Evolutionary conservation across 163 green algal species (phyloP), one percentile per base, ranked within the genome.

Genomic region (Volvox carteri): DNA sequence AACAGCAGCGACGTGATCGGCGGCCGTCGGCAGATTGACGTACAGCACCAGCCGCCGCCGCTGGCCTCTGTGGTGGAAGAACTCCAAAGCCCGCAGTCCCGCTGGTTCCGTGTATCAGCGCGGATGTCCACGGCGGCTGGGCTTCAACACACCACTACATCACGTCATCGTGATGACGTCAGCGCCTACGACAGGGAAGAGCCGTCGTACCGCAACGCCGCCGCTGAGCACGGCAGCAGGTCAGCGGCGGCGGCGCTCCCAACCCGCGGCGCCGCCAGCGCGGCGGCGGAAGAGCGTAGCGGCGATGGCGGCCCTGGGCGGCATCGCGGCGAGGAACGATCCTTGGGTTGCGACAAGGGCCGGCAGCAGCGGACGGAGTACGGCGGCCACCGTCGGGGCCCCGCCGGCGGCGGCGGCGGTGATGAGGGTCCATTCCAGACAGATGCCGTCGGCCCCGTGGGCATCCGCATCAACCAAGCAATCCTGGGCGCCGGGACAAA

Each of bases 381-480:
- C 28, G 75, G 30, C 5, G 50, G 77, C 9, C 33, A 28, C 37
- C 33, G 52, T 21, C 33, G 52, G 16, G 50, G 77, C 54, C 1
- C 70, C 73, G 62, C 42, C 21, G 65, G 30, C 42, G 62, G 80
- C 21, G 80, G 62, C 28, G 80, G n/a, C 7, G 46, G 65, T 19
- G 65, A 67, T 3, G 65, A 50, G 11, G 58, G 41, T 16, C 1
- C 16, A n/a, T n/a, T n/a, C n/a, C n/a, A n/a, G n/a, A n/a, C n/a
- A n/a, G n/a, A n/a, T 37, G 18, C 42, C 2, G 1, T 19, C 12
- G 65, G 28, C 41, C 8, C 78, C 60, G 42, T 11, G 8, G 25
- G 65, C 14, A 18, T 88, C 30, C 83, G 83, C 3, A 74, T 88
- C 44, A 88, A 73, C 18, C 48, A 75, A 37, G 83, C 83, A 48